A percentile compares a stretch with the other conserved stretches of the same genome.
These are phyloP conservation scores for Spizellomyces punctatus DNA, from an alignment of 192 early-diverging fungal species.

Conservation along the genomic window DNA sequence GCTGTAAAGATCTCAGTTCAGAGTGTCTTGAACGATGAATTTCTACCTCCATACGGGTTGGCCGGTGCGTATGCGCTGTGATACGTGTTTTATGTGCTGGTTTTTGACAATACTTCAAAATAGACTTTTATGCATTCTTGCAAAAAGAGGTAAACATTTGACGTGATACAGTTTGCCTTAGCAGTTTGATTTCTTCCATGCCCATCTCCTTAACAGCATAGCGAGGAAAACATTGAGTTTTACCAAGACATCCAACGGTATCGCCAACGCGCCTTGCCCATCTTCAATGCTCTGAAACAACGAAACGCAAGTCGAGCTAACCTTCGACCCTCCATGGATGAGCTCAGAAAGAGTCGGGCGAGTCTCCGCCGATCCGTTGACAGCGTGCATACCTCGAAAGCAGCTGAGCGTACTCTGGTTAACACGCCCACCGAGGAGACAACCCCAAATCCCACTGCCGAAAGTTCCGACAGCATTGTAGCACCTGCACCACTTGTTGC, in stretches of 20 bases:
- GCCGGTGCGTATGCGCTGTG: not conserved
- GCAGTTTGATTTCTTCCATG: too few relatives aligned
- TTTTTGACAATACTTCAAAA: not conserved
- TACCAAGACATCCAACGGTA: conserved; percentile 8
- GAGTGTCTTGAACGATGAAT: conserved; percentile 13
- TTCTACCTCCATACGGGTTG: conserved; percentile 10
- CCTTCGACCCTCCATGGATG: not conserved
- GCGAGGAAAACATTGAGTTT: conserved; percentile 28
- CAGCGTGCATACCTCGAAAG: not conserved
- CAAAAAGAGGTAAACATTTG: conserved; percentile 1
- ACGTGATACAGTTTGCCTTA: not conserved
- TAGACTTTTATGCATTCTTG: conserved; percentile 21
- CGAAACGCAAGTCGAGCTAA: not conserved
- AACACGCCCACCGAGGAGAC: not conserved
- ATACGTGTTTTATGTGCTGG: not conserved
- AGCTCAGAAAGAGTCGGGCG: not conserved
- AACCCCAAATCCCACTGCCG: not conserved
- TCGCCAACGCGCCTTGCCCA: not conserved
- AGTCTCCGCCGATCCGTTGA: not conserved
- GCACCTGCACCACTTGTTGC: not conserved
- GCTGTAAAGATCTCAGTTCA: conserved; percentile 2
- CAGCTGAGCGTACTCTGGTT: not conserved
- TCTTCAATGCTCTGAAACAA: not conserved
- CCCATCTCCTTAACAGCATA: conserved; percentile 5
- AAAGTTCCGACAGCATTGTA: not conserved